Evolutionary conservation across 1,284 basidiomycete species (phyloP).

Genomic region (Ustilago tritici): DNA sequence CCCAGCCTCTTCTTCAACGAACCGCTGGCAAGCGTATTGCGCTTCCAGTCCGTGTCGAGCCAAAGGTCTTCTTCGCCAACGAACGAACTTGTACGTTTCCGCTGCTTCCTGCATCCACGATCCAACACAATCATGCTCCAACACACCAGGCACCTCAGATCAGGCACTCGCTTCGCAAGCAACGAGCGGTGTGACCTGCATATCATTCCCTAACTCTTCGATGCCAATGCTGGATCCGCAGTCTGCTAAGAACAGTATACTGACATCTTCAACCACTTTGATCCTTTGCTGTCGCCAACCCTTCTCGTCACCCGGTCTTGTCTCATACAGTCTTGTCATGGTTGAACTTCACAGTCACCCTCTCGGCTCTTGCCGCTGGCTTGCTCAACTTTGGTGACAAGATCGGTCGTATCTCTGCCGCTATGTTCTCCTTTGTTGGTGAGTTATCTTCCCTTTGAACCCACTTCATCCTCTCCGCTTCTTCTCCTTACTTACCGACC

Average conservation of each 20-base stretch:
- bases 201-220: neutral
- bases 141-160: neutral
- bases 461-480: neutral
- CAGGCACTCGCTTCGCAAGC: neutral
- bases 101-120: neutral
- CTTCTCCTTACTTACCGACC: neutral
- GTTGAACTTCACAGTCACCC: conserved; percentile 70
- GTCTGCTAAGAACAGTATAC: neutral
- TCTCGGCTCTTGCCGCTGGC: conserved; percentile 68
- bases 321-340: conserved; percentile 65
- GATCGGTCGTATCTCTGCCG: conserved; percentile 89
- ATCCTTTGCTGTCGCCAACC: conserved; percentile 1
- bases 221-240: neutral
- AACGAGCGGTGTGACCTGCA: neutral
- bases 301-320: neutral
- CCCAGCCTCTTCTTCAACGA: conserved; percentile 95
- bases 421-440: conserved; percentile 92
- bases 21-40: conserved; percentile 75
- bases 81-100: conserved; percentile 66
- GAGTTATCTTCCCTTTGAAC: conserved; percentile 67
- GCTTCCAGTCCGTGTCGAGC: conserved; percentile 68
- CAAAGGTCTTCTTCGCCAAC: conserved; percentile 69
- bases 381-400: conserved; percentile 70
- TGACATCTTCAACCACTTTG: neutral
- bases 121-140: neutral